Conservation (phyloP, 805 yeast species). For the Candida cerambycidarum region DNA sequence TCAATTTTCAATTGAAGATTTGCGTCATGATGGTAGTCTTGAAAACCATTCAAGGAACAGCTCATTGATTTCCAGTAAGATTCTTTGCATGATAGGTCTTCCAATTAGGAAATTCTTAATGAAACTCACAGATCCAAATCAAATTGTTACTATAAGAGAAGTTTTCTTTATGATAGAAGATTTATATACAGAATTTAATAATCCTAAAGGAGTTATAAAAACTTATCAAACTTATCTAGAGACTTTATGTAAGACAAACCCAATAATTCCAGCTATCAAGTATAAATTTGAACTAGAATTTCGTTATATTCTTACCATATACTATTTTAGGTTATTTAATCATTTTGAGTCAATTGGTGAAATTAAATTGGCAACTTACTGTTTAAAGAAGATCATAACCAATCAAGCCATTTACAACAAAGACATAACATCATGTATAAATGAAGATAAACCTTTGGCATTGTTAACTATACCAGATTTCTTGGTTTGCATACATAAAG, state of each 20-base stretch:
- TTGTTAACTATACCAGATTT: background rate
- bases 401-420: slow-evolving; percentile 1
- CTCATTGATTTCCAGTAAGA: background rate
- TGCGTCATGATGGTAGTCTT: background rate
- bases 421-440: background rate
- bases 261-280: background rate
- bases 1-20: background rate
- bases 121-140: background rate
- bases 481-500: slow-evolving; percentile 4
- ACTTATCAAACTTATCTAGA: background rate
- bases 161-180: background rate
- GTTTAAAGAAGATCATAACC: slow-evolving; percentile 24
- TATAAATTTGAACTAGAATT: slow-evolving; percentile 1
- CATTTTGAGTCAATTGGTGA: slow-evolving; percentile 37
- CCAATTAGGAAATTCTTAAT: background rate
- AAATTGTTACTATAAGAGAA: slow-evolving; percentile 3
- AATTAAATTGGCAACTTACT: slow-evolving; percentile 30
- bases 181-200: background rate
- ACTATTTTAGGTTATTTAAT: slow-evolving; percentile 6
- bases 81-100: background rate
- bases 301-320: background rate
- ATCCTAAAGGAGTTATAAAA: background rate
- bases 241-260: background rate
- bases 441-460: slow-evolving; percentile 1
- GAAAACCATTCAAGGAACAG: background rate